These are phyloP conservation scores for Ophiosphaerella herpotricha DNA, from an alignment of 2,329 filamentous ascomycete genomes.

Conservation along the genomic window DNA sequence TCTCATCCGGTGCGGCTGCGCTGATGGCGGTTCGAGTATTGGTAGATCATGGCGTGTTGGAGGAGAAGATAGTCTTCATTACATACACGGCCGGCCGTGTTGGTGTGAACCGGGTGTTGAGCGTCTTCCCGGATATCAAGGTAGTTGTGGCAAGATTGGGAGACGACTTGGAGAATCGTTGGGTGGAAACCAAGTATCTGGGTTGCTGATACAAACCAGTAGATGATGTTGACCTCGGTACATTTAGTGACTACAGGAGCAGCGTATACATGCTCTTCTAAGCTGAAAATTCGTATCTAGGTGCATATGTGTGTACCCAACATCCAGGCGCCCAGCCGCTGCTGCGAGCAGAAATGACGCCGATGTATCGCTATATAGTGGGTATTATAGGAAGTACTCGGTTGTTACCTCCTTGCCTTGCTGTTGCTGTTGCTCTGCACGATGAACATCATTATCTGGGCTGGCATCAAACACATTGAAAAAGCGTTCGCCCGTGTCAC, in stretches of 20 bases:
- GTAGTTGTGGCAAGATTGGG: slow-evolving; percentile 85
- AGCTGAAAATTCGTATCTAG: slow-evolving; percentile 2
- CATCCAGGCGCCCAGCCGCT: background rate
- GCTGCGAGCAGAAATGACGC: background rate
- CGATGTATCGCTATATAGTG: slow-evolving; percentile 16
- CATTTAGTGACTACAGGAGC: background rate
- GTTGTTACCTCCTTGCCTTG: slow-evolving; percentile 73
- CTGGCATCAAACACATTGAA: slow-evolving; percentile 99
- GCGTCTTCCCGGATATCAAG: slow-evolving; percentile 84
- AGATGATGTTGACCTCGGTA: background rate
- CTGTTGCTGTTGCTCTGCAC: slow-evolving; percentile 76
- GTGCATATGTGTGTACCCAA: slow-evolving; percentile 9
- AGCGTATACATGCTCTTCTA: background rate
- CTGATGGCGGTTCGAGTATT: slow-evolving; percentile 97
- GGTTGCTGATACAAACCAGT: slow-evolving; percentile 59
- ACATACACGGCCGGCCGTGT: slow-evolving; percentile 87
- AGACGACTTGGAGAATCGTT: slow-evolving; percentile 80
- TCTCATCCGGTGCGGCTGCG: slow-evolving; percentile 83
- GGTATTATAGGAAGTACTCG: slow-evolving; percentile 68
- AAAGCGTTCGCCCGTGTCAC: slow-evolving; percentile 86
- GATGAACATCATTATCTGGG: slow-evolving; percentile 90
- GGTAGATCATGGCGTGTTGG: slow-evolving; percentile 86
- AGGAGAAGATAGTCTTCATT: slow-evolving; percentile 86
- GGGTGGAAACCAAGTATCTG: slow-evolving; percentile 89
- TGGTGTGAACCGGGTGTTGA: slow-evolving; percentile 81